Evolutionary conservation across 2,329 filamentous ascomycete genomes (phyloP).

Genomic region (Neopestalotiopsis sp.): DNA sequence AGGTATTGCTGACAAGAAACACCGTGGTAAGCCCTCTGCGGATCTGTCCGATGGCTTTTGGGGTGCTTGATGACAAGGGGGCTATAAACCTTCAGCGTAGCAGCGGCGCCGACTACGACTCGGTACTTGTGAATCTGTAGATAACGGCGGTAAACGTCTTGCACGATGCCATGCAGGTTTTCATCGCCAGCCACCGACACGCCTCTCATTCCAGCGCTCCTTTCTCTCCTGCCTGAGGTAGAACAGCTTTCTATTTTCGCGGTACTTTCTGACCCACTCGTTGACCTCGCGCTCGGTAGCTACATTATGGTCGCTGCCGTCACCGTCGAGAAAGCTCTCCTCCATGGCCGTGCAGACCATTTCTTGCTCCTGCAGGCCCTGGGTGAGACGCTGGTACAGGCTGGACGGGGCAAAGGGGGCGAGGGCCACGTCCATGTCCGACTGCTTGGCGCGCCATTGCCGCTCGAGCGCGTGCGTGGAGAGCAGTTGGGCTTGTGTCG

Average conservation of each 20-base stretch:
- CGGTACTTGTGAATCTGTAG: background rate
- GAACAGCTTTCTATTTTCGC: slow-evolving; percentile 78
- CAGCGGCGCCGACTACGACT: background rate
- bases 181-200: slow-evolving; percentile 93
- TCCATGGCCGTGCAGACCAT: slow-evolving; percentile 81
- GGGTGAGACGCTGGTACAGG: slow-evolving; percentile 80
- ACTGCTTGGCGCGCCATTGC: slow-evolving; percentile 89
- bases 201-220: slow-evolving; percentile 92
- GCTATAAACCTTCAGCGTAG: background rate
- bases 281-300: slow-evolving; percentile 81
- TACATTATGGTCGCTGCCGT: slow-evolving; percentile 44
- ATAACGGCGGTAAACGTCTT: background rate
- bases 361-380: slow-evolving; percentile 83
- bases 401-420: slow-evolving; percentile 85
- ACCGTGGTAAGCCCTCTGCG: background rate
- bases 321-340: slow-evolving; percentile 84
- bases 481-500: slow-evolving; percentile 81
- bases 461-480: slow-evolving; percentile 86
- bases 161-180: background rate
- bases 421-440: slow-evolving; percentile 85
- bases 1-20: background rate
- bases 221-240: slow-evolving; percentile 87
- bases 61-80: background rate
- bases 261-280: slow-evolving; percentile 84
- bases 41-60: background rate